These are phyloP conservation scores for Tilletia horrida DNA, from an alignment of 1,284 basidiomycete species.

Conservation along the genomic window DNA sequence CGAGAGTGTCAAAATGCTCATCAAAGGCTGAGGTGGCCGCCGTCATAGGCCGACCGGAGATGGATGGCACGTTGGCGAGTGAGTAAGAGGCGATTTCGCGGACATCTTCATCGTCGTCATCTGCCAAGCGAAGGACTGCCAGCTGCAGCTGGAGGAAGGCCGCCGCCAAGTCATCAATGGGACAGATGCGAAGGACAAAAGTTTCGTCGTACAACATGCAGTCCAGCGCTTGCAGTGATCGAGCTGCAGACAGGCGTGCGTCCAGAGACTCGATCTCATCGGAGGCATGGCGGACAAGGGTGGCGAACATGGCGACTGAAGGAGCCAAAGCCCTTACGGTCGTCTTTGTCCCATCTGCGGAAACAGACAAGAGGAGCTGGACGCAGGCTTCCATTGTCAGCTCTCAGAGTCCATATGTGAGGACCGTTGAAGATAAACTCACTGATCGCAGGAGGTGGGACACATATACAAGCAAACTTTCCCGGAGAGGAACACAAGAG, in stretches of 20 bases:
- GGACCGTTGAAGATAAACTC: not conserved
- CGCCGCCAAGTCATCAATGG: not conserved
- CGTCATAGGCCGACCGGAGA: too few relatives aligned
- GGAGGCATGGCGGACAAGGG: not conserved
- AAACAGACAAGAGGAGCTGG: not conserved
- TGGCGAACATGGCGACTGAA: not conserved
- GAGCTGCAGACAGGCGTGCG: not conserved
- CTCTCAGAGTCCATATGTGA: not conserved
- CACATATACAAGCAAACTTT: not conserved
- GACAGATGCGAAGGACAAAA: not conserved
- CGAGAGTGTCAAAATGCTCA: too few relatives aligned
- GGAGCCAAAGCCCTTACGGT: too few relatives aligned
- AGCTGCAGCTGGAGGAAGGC: not conserved
- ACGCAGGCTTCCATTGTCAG: not conserved
- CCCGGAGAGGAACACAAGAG: constrained; percentile 12
- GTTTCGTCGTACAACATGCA: not conserved
- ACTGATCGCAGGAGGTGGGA: not conserved
- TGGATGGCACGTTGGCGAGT: not conserved
- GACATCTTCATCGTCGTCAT: constrained; percentile 11
- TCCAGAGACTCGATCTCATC: constrained; percentile 3
- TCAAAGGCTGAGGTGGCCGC: too few relatives aligned
- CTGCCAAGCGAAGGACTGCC: not conserved
- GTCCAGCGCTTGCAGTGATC: not conserved
- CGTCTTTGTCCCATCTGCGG: not conserved
- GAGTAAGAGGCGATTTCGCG: not conserved